Conservation (phyloP, 2,329 filamentous ascomycete species). For the Mollisia scopiformis region DNA sequence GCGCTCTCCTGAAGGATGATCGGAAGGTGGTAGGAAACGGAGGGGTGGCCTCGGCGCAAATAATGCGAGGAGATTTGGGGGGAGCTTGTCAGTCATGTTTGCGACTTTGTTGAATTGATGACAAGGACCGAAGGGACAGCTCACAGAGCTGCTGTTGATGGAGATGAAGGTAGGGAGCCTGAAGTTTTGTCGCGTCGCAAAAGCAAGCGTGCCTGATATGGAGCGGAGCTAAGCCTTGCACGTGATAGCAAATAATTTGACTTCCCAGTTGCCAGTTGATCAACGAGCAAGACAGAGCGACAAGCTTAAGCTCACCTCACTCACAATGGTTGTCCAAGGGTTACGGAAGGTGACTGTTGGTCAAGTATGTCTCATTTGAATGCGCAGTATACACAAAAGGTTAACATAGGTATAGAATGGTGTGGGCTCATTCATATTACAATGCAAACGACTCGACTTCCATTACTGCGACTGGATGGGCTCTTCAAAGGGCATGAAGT, state of each 20-base stretch:
- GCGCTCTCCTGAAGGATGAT: slow-evolving; percentile 82
- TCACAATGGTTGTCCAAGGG: slow-evolving; percentile 55
- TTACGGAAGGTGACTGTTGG: slow-evolving; percentile 55
- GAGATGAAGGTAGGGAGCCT: not conserved
- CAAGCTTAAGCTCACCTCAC: not conserved
- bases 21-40: slow-evolving; percentile 82
- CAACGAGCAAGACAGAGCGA: not conserved
- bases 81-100: slow-evolving; percentile 94
- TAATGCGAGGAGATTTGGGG: slow-evolving; percentile 87
- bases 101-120: slow-evolving; percentile 5
- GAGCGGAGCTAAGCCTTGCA: not conserved
- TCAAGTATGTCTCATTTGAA: slow-evolving; percentile 47
- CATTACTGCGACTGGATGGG: slow-evolving; percentile 98
- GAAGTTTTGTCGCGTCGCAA: slow-evolving; percentile 7
- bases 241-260: slow-evolving; percentile 11
- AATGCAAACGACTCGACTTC: slow-evolving; percentile 94
- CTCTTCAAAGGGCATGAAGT: slow-evolving; percentile 95
- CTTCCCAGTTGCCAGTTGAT: not conserved
- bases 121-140: slow-evolving; percentile 9
- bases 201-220: not conserved
- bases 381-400: not conserved
- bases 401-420: slow-evolving; percentile 73
- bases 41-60: slow-evolving; percentile 93
- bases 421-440: slow-evolving; percentile 93
- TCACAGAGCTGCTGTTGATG: slow-evolving; percentile 20